Evolutionary conservation across 1,284 basidiomycete species (phyloP).

Genomic region (Sporisorium sorghi): DNA sequence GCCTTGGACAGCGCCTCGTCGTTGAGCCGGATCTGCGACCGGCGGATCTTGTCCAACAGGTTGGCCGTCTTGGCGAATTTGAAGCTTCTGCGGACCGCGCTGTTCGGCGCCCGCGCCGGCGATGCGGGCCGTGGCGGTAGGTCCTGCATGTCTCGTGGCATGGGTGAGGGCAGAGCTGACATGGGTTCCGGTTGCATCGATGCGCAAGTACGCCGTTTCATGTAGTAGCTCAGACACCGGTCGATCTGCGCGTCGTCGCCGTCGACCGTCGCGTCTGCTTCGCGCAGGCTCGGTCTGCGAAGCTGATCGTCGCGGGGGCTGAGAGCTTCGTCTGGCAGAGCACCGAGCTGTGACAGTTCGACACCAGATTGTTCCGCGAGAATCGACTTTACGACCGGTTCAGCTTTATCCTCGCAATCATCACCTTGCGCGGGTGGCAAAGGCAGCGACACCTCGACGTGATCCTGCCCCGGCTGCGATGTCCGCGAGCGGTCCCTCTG

Average conservation of each 20-base stretch:
- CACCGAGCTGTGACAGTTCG: neutral
- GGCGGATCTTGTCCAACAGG: slow-evolving; percentile 25
- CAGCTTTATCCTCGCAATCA: neutral
- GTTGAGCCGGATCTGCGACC: slow-evolving; percentile 34
- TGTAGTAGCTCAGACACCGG: slow-evolving; percentile 48
- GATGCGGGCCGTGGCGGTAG: too few species aligned
- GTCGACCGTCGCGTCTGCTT: slow-evolving; percentile 15
- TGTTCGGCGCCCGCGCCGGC: neutral
- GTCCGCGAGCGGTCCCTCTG: slow-evolving; percentile 3
- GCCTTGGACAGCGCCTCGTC: slow-evolving; percentile 28
- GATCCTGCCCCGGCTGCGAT: neutral
- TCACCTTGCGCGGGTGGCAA: neutral
- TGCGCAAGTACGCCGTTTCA: slow-evolving; percentile 17
- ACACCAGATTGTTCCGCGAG: neutral
- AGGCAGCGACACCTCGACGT: neutral
- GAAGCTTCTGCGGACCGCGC: slow-evolving; percentile 10
- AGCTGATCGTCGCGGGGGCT: neutral
- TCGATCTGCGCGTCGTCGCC: slow-evolving; percentile 33
- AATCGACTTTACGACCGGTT: neutral
- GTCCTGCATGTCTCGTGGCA: neutral
- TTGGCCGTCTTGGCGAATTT: slow-evolving; percentile 24
- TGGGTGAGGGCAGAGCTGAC: neutral
- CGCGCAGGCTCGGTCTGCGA: neutral
- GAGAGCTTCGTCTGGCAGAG: neutral
- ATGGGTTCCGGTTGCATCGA: slow-evolving; percentile 1